phyloP scores from a whole-genome alignment of 768 basidiomycete species.

The Mycena indigotica region DNA sequence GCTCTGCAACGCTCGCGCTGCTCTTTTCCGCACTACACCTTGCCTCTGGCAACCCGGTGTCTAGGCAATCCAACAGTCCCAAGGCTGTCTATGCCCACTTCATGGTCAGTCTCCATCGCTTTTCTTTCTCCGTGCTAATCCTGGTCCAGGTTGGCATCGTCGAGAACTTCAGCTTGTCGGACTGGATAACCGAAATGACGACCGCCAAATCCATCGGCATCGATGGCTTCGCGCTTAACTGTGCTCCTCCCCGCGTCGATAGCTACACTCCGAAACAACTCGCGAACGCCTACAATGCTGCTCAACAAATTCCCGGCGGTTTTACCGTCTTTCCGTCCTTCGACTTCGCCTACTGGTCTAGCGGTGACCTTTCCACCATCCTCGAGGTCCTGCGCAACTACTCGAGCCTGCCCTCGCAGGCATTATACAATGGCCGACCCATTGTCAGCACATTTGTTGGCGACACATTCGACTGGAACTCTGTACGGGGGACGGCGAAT shows the following conservation, averaged over 20 bases:
- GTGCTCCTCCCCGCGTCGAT: conserved; percentile 29
- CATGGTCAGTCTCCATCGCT: conserved; percentile 5
- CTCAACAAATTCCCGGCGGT: conserved; percentile 21
- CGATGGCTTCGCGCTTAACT: conserved; percentile 47
- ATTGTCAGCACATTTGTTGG: conserved; percentile 48
- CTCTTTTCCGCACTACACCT: neutral
- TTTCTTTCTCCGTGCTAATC: neutral
- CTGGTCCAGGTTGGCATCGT: conserved; percentile 14
- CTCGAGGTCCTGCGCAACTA: conserved; percentile 38
- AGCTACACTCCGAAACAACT: conserved; percentile 37
- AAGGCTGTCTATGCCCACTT: conserved; percentile 19
- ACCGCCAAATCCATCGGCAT: conserved; percentile 15
- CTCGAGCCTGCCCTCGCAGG: conserved; percentile 40
- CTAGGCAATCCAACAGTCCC: neutral
- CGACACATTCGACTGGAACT: conserved; percentile 42
- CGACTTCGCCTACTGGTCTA: conserved; percentile 37
- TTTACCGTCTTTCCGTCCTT: conserved; percentile 42
- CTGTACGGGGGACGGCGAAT: conserved; percentile 7
- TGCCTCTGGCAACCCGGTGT: neutral
- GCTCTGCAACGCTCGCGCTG: neutral
- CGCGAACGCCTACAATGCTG: conserved; percentile 39
- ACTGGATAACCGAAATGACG: conserved; percentile 15
- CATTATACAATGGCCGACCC: conserved; percentile 35
- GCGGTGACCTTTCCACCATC: conserved; percentile 32
- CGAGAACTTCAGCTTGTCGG: conserved; percentile 11